Conservation (phyloP, 2,329 filamentous ascomycete genomes). For the Ophiostoma quercus region DNA sequence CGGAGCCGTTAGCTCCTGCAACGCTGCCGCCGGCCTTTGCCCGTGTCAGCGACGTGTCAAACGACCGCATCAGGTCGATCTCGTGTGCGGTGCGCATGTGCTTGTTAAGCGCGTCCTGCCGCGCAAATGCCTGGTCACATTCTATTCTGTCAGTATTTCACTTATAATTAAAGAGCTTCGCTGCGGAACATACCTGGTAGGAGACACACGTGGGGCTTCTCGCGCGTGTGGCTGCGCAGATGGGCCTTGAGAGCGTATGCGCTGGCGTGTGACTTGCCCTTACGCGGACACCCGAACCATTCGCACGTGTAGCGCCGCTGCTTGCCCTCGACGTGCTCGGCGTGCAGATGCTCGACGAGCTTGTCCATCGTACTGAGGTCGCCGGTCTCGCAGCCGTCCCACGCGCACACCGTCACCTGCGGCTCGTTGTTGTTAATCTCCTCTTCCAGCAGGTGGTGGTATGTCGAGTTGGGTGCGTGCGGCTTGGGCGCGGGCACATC, state of each 20-base stretch:
- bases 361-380: conserved; percentile 76
- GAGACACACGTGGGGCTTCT: conserved; percentile 97
- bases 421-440: conserved; percentile 72
- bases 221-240: conserved; percentile 94
- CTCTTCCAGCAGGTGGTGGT: conserved; percentile 58
- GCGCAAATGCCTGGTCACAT: conserved; percentile 93
- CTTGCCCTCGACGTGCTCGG: conserved; percentile 86
- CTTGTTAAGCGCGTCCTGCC: conserved; percentile 92
- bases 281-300: conserved; percentile 84
- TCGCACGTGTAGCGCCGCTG: conserved; percentile 99
- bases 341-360: conserved; percentile 78
- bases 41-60: conserved; percentile 62
- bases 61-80: conserved; percentile 83
- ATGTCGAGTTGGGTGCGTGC: conserved; percentile 1
- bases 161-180: neutral
- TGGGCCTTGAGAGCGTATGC: conserved; percentile 95
- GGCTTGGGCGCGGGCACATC: conserved; percentile 54
- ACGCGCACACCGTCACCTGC: conserved; percentile 71
- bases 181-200: conserved; percentile 65
- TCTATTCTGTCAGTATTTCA: conserved; percentile 50
- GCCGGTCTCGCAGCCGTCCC: conserved; percentile 67
- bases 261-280: conserved; percentile 86
- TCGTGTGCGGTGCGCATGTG: conserved; percentile 99
- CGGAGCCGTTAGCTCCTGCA: conserved; percentile 4
- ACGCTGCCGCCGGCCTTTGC: conserved; percentile 25